Evolutionary conservation across 495 filamentous ascomycete species (phyloP).

Genomic region (Penicillium steckii): DNA sequence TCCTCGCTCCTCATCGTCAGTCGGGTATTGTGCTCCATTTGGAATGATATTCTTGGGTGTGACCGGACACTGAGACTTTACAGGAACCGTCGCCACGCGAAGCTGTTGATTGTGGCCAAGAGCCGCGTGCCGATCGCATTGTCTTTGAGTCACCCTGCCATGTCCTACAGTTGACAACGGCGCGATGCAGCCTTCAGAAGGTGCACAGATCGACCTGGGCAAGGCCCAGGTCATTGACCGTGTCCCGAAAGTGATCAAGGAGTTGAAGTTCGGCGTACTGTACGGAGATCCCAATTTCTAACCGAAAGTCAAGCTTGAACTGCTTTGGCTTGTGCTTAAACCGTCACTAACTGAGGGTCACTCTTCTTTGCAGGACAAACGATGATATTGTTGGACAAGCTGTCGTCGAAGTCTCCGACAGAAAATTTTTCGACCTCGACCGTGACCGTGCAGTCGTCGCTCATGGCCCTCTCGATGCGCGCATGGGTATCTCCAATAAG

Average conservation of each 20-base stretch:
- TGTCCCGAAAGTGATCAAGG: slow-evolving; percentile 84
- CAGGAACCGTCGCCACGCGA: neutral
- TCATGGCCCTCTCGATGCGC: slow-evolving; percentile 82
- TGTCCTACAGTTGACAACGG: slow-evolving; percentile 40
- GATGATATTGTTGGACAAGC: slow-evolving; percentile 93
- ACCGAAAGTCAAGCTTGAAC: slow-evolving; percentile 6
- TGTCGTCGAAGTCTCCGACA: slow-evolving; percentile 87
- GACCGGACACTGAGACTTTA: neutral
- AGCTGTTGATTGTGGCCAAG: slow-evolving; percentile 15
- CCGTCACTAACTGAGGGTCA: slow-evolving; percentile 22
- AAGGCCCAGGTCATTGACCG: slow-evolving; percentile 90
- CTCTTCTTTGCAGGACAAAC: slow-evolving; percentile 58
- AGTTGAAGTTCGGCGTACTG: slow-evolving; percentile 92
- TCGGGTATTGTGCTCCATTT: neutral
- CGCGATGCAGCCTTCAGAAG: slow-evolving; percentile 50
- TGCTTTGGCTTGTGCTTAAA: slow-evolving; percentile 8
- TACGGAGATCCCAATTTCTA: slow-evolving; percentile 39
- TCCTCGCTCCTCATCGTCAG: neutral
- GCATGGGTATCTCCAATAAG: slow-evolving; percentile 86
- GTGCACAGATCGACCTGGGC: slow-evolving; percentile 52
- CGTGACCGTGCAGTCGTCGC: slow-evolving; percentile 65
- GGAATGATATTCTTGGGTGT: neutral
- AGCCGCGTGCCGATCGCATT: slow-evolving; percentile 25
- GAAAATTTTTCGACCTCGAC: slow-evolving; percentile 84
- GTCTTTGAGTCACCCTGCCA: slow-evolving; percentile 36